Conservation (phyloP, 768 basidiomycete genomes). For the Leccinum truebloodii region DNA sequence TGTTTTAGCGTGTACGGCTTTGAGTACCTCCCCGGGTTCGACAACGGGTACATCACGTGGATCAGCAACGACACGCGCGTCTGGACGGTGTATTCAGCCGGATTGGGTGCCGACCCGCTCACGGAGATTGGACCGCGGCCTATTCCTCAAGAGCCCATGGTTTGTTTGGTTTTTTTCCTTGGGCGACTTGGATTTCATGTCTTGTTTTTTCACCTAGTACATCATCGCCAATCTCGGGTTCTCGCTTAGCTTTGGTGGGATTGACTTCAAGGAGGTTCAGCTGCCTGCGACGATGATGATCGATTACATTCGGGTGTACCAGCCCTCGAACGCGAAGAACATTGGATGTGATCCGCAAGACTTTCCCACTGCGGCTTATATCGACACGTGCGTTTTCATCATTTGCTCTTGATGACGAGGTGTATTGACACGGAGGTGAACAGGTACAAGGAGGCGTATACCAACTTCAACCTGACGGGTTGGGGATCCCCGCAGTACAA, state of each 20-base stretch:
- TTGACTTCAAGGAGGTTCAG: slow-evolving; percentile 56
- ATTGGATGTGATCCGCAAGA: slow-evolving; percentile 69
- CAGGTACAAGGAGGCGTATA: slow-evolving; percentile 46
- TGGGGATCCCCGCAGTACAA: slow-evolving; percentile 44
- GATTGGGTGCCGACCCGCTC: slow-evolving; percentile 49
- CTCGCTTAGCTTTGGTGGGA: slow-evolving; percentile 64
- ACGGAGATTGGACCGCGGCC: slow-evolving; percentile 59
- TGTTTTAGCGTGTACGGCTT: slow-evolving; percentile 55
- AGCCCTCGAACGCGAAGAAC: slow-evolving; percentile 47
- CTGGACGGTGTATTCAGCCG: slow-evolving; percentile 56
- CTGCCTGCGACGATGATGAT: slow-evolving; percentile 66
- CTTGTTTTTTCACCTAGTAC: slow-evolving; percentile 41
- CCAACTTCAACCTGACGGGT: slow-evolving; percentile 44
- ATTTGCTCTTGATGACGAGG: neutral
- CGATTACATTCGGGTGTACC: slow-evolving; percentile 84
- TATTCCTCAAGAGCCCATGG: slow-evolving; percentile 74
- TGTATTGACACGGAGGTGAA: neutral
- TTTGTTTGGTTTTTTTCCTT: neutral
- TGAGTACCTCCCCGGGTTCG: slow-evolving; percentile 53
- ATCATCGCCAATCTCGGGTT: slow-evolving; percentile 73
- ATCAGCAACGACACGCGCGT: slow-evolving; percentile 53
- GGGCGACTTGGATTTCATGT: neutral
- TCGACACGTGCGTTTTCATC: slow-evolving; percentile 52
- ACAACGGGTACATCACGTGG: slow-evolving; percentile 67
- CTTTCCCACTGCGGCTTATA: slow-evolving; percentile 78